Evolutionary conservation across 2,329 filamentous ascomycete species (phyloP).

Genomic region (Sordariomycetes sp.): DNA sequence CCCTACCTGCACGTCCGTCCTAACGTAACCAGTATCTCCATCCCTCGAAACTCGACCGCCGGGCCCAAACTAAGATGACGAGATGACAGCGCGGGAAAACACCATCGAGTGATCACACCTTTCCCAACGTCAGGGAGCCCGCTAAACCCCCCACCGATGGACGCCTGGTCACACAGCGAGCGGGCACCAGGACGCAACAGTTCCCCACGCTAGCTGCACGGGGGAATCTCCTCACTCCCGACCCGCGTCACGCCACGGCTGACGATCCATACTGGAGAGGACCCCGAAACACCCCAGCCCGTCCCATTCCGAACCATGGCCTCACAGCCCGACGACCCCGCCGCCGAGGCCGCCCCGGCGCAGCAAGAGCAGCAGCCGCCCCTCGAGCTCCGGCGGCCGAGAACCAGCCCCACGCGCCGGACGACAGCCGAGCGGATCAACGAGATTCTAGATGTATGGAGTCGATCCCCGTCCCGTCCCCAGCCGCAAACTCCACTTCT

Average conservation of each 20-base stretch:
- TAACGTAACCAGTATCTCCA: background rate
- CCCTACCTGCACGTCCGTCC: background rate
- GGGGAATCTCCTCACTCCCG: background rate
- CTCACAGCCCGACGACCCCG: background rate
- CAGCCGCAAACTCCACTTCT: background rate
- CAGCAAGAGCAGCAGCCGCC: background rate
- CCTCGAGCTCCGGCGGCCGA: background rate
- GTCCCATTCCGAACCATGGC: background rate
- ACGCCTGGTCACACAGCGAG: background rate
- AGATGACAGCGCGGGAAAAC: background rate
- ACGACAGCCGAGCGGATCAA: constrained; percentile 4
- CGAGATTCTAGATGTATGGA: constrained; percentile 3
- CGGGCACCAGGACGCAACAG: background rate
- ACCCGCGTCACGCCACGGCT: background rate
- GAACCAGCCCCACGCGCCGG: background rate
- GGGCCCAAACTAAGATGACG: background rate
- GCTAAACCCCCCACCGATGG: background rate
- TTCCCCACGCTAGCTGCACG: background rate
- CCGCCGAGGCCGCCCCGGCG: background rate
- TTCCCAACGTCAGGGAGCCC: background rate
- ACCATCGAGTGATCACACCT: background rate
- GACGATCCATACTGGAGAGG: background rate
- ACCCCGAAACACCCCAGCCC: background rate
- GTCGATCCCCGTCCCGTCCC: background rate
- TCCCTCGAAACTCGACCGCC: background rate